Evolutionary conservation across 805 yeast genomes (phyloP), one percentile per base, ranked within the genome.

Genomic region (Groenewaldozyma salmanticensis): DNA sequence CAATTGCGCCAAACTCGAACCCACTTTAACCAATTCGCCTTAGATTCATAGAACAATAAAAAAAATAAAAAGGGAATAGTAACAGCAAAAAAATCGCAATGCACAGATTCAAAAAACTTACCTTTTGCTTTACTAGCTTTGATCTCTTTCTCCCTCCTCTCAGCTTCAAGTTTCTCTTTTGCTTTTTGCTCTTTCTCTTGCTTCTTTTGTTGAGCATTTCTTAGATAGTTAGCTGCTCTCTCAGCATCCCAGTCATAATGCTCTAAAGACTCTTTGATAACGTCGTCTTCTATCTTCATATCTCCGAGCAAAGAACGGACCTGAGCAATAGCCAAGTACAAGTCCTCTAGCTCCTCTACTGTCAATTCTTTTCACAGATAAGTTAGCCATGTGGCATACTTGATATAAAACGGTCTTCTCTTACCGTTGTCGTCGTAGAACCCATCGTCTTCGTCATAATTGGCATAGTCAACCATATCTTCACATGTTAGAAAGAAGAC

Each of bases 241-340:
- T 70, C 74, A 3, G 76, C 52, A 33, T 73, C 77, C 52, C 72
- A 71, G 53, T 77, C 77, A 49, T 75, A 74, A 47, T 64, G 65
- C 71, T 79, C 79, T 7, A 81, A 62, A 0, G 75, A 62, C 47
- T 76, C 80, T 51, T 76, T 72, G 45, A 81, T 57, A 35, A 70
- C 74, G 11, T 62, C 51, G 20, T 75, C 80, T 5, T 66, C 62
- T 36, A 74, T 66, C 0, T 60, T 61, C 19, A 72, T 65, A 27
- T 67, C 60, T 11, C 45, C 50, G 2, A 56, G 39, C 3, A 47
- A 21, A 4, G 44, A 39, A 20, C 45, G 48, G 35, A 53, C 59
- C 21, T 40, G 35, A 3, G 41, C 51, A 17, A 51, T 40, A 27
- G 56, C 55, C 9, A 45, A 40, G 24, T 43, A 42, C 40, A 54